phyloP scores from a whole-genome alignment of 1,284 basidiomycete genomes.

The Leccinum huronense region DNA sequence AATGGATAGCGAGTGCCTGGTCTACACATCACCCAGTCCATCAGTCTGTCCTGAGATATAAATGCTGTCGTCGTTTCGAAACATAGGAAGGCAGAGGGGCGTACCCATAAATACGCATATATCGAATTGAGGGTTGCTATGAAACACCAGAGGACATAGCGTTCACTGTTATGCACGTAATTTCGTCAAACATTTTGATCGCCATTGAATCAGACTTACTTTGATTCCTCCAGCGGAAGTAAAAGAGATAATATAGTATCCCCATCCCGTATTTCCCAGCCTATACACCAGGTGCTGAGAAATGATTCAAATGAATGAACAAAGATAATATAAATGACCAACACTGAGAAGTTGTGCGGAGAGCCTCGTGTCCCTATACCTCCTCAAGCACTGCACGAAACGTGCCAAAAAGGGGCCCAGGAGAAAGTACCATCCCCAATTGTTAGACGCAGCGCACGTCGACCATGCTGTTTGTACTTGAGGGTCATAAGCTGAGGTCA shows the following conservation, averaged over 20 bases:
- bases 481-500: constrained; percentile 12
- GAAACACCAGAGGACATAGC: constrained; percentile 66
- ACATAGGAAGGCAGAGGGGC: constrained; percentile 21
- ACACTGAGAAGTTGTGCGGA: constrained; percentile 86
- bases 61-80: neutral
- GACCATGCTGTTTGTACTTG: constrained; percentile 19
- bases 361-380: constrained; percentile 76
- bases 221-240: constrained; percentile 68
- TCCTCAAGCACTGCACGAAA: constrained; percentile 82
- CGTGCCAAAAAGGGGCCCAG: constrained; percentile 71
- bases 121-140: constrained; percentile 61
- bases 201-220: constrained; percentile 11
- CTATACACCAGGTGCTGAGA: constrained; percentile 38
- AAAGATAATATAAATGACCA: constrained; percentile 22
- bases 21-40: constrained; percentile 82
- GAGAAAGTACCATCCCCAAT: constrained; percentile 62
- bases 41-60: constrained; percentile 59
- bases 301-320: neutral
- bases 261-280: constrained; percentile 78
- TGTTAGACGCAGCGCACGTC: constrained; percentile 16
- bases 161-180: constrained; percentile 36
- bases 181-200: neutral
- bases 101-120: constrained; percentile 80
- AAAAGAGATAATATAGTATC: constrained; percentile 63
- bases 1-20: constrained; percentile 58